phyloP scores from a whole-genome alignment of 345 rosid species.

The Eucalyptus sideroxylon region DNA sequence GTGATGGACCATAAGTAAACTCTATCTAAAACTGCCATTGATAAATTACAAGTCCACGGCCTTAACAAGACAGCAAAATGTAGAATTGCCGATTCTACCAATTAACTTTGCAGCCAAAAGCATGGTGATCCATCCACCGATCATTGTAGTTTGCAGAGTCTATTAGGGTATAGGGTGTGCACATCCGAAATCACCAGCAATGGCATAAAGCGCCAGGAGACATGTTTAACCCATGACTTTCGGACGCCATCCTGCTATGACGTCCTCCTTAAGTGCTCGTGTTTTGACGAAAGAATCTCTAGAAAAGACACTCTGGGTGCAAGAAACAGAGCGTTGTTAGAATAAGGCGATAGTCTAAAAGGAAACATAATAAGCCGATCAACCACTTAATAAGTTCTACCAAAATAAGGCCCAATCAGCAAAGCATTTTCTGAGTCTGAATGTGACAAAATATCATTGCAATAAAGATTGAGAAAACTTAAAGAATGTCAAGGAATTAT shows the following conservation, averaged over 20 bases:
- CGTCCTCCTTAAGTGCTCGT: constrained; percentile 64
- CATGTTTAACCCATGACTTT: constrained; percentile 52
- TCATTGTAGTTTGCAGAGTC: background rate
- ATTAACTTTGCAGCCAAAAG: background rate
- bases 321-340: background rate
- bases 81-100: background rate
- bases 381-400: background rate
- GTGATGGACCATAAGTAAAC: background rate
- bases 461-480: background rate
- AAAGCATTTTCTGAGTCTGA: background rate
- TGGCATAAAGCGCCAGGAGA: background rate
- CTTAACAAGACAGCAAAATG: background rate
- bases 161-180: background rate
- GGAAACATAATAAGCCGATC: background rate
- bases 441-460: background rate
- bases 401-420: background rate
- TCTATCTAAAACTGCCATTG: background rate
- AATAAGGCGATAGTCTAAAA: background rate
- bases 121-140: background rate
- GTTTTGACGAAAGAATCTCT: constrained; percentile 67
- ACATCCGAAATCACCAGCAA: background rate
- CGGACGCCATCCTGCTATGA: constrained; percentile 87
- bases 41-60: background rate
- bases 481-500: background rate
- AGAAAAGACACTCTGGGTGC: constrained; percentile 59